Evolutionary conservation across 2,329 filamentous ascomycete genomes (phyloP).

Genomic region (Penicillium sp.): DNA sequence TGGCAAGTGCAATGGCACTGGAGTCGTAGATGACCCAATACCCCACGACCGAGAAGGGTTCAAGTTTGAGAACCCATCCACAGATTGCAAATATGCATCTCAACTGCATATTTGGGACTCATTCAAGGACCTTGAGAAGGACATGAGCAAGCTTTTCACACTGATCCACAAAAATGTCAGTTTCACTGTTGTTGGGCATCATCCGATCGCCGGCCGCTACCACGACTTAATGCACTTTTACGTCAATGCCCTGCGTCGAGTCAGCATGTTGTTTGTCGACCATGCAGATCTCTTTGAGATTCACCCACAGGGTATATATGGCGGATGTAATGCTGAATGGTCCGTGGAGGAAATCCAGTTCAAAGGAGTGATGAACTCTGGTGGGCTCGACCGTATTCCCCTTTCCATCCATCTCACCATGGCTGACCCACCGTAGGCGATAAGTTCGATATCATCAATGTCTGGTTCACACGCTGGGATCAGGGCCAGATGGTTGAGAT

Average conservation of each 20-base stretch:
- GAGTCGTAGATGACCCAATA: slow-evolving; percentile 24
- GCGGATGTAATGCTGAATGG: slow-evolving; percentile 34
- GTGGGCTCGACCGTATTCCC: slow-evolving; percentile 16
- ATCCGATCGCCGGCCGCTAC: slow-evolving; percentile 35
- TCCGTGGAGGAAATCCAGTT: slow-evolving; percentile 36
- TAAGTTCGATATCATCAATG: slow-evolving; percentile 33
- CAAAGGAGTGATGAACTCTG: slow-evolving; percentile 35
- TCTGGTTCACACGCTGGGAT: slow-evolving; percentile 37
- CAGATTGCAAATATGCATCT: slow-evolving; percentile 31
- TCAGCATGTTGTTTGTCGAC: slow-evolving; percentile 29
- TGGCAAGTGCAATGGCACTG: slow-evolving; percentile 29
- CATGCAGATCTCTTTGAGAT: slow-evolving; percentile 34
- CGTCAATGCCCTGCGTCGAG: slow-evolving; percentile 34
- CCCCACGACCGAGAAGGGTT: slow-evolving; percentile 28
- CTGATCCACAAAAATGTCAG: slow-evolving; percentile 34
- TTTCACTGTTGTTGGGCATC: slow-evolving; percentile 36
- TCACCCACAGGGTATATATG: slow-evolving; percentile 32
- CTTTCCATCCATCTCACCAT: neutral
- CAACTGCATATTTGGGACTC: slow-evolving; percentile 36
- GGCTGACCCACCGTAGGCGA: slow-evolving; percentile 21
- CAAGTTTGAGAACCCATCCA: slow-evolving; percentile 34
- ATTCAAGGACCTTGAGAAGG: slow-evolving; percentile 34
- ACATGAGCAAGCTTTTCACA: slow-evolving; percentile 34
- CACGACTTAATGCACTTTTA: slow-evolving; percentile 35
- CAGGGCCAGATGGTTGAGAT: slow-evolving; percentile 35